Evolutionary conservation across 1,284 basidiomycete genomes (phyloP), one percentile per base, ranked within the genome.

Genomic region (Exsudoporus floridanus): DNA sequence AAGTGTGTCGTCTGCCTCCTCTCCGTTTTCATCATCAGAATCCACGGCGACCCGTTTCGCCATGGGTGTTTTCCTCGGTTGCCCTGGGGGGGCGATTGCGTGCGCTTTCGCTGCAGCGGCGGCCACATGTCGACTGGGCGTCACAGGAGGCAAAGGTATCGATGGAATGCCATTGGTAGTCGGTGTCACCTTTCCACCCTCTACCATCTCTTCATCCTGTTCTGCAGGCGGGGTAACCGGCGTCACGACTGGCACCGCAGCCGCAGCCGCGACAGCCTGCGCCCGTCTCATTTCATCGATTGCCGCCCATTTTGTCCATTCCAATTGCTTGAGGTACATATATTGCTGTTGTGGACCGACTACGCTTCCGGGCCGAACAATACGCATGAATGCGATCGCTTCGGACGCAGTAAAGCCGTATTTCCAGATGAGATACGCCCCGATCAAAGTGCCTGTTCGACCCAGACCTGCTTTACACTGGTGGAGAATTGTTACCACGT

Each of bases 331-430:
- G 64, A 94, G 82, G 68, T 97, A 94, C 86, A 99, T 90, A 70
- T 94, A 99, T 68, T 98, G 96, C 65, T 92, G 90, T 60, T 92
- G 90, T 18, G 90, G 90, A 13, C 95, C 95, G 34, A 98, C 95
- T 14, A 98, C 95, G 69, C 94, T 94, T 2, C 94, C 94, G 0
- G 96, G 97, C 38, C 96, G 85, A 57, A 98, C 88, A 59, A 99
- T 90, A 21, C 97, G 88, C 97, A 99, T 99, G 73, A 94, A 98
- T 0, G 90, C 97, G 56, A 99, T 99, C 9, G 89, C 95, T 74
- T 99, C 97, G 52, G 88, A 86, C 0, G 96, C 95, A n/a, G 94
- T 94, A 69, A 99, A 99, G n/a, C 91, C 91, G 66, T 98, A 95
- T 74, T 97, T 98, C 91, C 97, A 99, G 60, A 98, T 92, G 52